These are phyloP conservation scores for Russula foetens DNA, from an alignment of 768 basidiomycete genomes.

Conservation along the genomic window DNA sequence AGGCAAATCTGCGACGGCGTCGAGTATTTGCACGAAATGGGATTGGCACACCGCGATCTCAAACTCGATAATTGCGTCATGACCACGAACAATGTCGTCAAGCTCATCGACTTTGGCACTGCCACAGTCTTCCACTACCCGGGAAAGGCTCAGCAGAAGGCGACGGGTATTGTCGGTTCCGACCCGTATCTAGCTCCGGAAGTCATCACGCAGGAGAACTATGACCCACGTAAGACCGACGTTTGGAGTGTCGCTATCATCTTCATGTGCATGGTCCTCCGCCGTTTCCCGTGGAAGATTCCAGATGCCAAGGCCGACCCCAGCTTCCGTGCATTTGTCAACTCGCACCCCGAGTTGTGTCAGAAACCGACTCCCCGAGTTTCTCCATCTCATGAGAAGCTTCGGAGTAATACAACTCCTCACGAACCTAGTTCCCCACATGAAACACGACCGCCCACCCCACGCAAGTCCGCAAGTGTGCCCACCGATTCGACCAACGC, in stretches of 20 bases:
- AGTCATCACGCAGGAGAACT: slow-evolving; percentile 68
- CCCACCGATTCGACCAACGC: slow-evolving; percentile 1
- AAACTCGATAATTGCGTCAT: slow-evolving; percentile 99
- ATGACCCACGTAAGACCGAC: slow-evolving; percentile 96
- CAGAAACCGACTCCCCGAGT: slow-evolving; percentile 25
- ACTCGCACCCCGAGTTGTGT: slow-evolving; percentile 84
- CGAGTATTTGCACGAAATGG: slow-evolving; percentile 95
- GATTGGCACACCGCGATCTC: slow-evolving; percentile 95
- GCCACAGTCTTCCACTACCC: slow-evolving; percentile 99
- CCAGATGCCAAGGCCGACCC: slow-evolving; percentile 92
- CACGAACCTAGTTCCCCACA: background rate
- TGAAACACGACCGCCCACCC: background rate
- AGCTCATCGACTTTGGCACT: slow-evolving; percentile 98
- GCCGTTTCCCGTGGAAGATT: slow-evolving; percentile 98
- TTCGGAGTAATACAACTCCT: background rate
- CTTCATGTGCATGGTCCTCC: slow-evolving; percentile 97
- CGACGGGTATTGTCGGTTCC: slow-evolving; percentile 89
- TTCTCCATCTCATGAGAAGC: background rate
- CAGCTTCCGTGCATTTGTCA: slow-evolving; percentile 85
- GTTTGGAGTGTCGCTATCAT: slow-evolving; percentile 99
- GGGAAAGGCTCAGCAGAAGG: slow-evolving; percentile 69
- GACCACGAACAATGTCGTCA: slow-evolving; percentile 90
- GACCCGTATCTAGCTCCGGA: slow-evolving; percentile 99
- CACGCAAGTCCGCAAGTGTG: background rate
- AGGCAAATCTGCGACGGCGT: slow-evolving; percentile 98